A percentile compares a stretch with the other conserved stretches of the same genome.
Conservation (phyloP, 2,329 filamentous ascomycete genomes). For the Orbilia brochopaga region DNA sequence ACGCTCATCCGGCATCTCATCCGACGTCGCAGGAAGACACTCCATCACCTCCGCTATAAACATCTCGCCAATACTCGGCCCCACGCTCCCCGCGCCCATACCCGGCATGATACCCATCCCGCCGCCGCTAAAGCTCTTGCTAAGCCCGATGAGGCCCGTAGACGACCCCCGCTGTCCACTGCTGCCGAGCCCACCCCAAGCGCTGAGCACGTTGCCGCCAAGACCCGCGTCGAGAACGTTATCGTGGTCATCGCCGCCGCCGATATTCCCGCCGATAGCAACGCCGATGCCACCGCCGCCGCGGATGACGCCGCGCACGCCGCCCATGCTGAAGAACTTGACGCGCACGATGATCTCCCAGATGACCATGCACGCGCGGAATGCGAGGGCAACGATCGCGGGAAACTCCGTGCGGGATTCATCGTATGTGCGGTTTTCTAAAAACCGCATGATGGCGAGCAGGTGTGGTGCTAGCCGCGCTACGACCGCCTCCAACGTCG, state of each 20-base stretch:
- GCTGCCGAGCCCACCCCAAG: conserved; percentile 36
- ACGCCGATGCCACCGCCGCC: background rate
- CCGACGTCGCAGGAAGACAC: conserved; percentile 49
- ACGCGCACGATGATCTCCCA: conserved; percentile 55
- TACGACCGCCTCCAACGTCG: conserved; percentile 31
- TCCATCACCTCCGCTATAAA: conserved; percentile 52
- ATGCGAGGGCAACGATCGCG: conserved; percentile 53
- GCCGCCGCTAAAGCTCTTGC: conserved; percentile 36
- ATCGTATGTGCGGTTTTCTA: conserved; percentile 51
- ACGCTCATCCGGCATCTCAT: conserved; percentile 52
- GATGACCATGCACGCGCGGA: conserved; percentile 54
- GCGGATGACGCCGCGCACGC: conserved; percentile 2
- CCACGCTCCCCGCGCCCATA: conserved; percentile 27
- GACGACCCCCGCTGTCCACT: conserved; percentile 18
- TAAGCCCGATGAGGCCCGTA: conserved; percentile 35
- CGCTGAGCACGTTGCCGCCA: conserved; percentile 32
- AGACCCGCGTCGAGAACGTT: conserved; percentile 27
- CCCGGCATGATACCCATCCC: conserved; percentile 20
- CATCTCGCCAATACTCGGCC: conserved; percentile 51
- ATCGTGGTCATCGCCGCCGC: conserved; percentile 13
- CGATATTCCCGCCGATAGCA: background rate
- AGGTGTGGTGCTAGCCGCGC: conserved; percentile 51
- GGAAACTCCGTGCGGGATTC: conserved; percentile 54
- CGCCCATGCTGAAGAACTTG: conserved; percentile 49
- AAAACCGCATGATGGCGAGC: conserved; percentile 53